Evolutionary conservation across 2,329 filamentous ascomycete genomes (phyloP), one percentile per base, ranked within the genome.

Genomic region (Trichocomaceae sp.): DNA sequence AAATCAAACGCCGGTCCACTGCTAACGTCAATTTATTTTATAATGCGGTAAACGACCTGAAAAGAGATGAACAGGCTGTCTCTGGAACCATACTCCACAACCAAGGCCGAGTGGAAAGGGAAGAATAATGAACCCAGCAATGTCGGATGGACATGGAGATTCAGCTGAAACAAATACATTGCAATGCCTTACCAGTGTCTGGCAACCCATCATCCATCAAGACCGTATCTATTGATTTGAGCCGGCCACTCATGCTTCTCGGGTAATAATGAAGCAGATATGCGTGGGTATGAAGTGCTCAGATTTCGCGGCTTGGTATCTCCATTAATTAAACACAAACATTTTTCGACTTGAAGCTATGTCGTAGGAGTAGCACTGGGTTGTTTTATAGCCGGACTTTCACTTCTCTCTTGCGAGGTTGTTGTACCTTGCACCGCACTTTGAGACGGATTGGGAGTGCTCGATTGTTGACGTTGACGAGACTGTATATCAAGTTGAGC

Each of bases 401-500:
- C 60, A 54, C 69, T 71, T 39, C 67, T 63, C 54, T 70, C 69
- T 55, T 70, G 68, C 2, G 67, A 69, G 20, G 54, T 41, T 8
- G 50, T 20, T 2, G 35, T 55, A 48, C 61, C 61, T 48, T 63
- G 57, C 7, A 50, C 31, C 47, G 37, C 41, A 29, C 39, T 47
- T 44, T 47, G 55, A 29, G 62, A 42, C 9, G 69, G 66, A 26
- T 73, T 70, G 31, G 69, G 69, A 5, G 69, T 70, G 6, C 63
- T 62, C 5, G 69, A 63, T 31, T 61, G 65, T 55, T 69, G 68
- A n/a, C 66, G 66, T 55, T 69, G 68, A 15, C 66, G 66, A 29
- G 60, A 59, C 42, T 66, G 63, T 22, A 47, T 47, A 19, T 48
- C 52, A 45, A 54, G 15, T 20, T 52, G 54, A 29, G 54, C 48